phyloP scores from a whole-genome alignment of 495 filamentous ascomycete species.

The Tuber umbilicatum region DNA sequence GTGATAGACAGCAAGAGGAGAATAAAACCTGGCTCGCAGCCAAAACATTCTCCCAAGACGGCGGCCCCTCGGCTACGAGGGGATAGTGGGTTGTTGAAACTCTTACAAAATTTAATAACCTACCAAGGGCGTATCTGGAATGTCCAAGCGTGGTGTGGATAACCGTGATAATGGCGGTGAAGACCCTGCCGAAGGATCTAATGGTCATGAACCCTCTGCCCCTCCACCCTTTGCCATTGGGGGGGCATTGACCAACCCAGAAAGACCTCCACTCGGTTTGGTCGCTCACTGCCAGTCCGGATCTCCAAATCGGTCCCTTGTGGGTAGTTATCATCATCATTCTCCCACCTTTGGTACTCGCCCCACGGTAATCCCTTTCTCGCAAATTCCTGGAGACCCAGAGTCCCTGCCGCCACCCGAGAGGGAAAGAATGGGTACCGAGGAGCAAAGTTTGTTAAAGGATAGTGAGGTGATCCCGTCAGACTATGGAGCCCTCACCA shows the following conservation, averaged over 20 bases:
- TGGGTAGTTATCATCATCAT: constrained; percentile 29
- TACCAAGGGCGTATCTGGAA: neutral
- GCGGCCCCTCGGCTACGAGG: neutral
- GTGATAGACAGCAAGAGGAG: neutral
- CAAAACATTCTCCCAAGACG: neutral
- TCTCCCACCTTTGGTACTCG: constrained; percentile 34
- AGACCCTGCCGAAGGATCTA: neutral
- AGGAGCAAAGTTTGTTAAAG: constrained; percentile 63
- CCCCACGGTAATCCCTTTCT: constrained; percentile 35
- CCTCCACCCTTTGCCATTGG: neutral
- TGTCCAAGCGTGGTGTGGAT: neutral
- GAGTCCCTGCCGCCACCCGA: constrained; percentile 56
- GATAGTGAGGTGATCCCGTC: constrained; percentile 19
- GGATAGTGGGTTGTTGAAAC: neutral
- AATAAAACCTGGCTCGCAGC: neutral
- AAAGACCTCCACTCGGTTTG: neutral
- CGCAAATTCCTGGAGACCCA: constrained; percentile 46
- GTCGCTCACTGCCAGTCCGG: neutral
- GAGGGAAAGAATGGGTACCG: constrained; percentile 56
- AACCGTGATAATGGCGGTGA: neutral
- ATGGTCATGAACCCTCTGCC: neutral
- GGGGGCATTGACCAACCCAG: neutral
- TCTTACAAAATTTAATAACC: neutral
- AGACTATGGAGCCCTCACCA: constrained; percentile 17
- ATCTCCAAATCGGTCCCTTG: constrained; percentile 15